A percentile compares a stretch with the other conserved stretches of the same genome.
Conservation (phyloP, 208 protist species). For the Strigomonas galati region DNA sequence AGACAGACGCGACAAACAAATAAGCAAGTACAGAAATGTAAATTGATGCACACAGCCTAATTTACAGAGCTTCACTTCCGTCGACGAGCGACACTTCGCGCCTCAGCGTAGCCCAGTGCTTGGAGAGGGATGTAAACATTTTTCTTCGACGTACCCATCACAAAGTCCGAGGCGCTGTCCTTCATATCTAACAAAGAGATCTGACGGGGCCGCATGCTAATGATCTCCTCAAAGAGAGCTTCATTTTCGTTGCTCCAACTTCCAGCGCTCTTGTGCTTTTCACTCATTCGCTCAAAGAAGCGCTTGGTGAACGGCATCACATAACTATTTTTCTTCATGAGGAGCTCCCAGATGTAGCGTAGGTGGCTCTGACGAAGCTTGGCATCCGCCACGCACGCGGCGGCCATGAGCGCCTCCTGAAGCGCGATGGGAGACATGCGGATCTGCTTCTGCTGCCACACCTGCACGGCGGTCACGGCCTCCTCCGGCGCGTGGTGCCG, state of each 20-base stretch:
- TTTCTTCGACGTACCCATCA: conserved; percentile 67
- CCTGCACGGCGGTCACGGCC: conserved; percentile 29
- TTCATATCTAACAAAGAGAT: conserved; percentile 83
- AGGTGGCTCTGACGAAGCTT: conserved; percentile 29
- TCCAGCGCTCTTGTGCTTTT: neutral
- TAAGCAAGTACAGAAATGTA: neutral
- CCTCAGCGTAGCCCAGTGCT: neutral
- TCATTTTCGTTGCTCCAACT: conserved; percentile 18
- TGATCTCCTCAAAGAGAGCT: conserved; percentile 38
- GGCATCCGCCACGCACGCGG: conserved; percentile 32
- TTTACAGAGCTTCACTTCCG: neutral
- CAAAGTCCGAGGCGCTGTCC: conserved; percentile 83
- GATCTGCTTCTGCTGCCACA: conserved; percentile 30
- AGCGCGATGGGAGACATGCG: conserved; percentile 75
- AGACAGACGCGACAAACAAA: neutral
- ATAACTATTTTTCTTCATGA: conserved; percentile 69
- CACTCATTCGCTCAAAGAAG: conserved; percentile 29
- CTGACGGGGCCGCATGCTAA: conserved; percentile 62
- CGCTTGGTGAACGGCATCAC: conserved; percentile 83
- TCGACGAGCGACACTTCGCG: neutral
- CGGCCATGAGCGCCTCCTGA: conserved; percentile 81
- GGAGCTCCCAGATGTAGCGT: conserved; percentile 40
- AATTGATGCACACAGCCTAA: neutral
- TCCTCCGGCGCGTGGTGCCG: conserved; percentile 67
- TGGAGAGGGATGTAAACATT: conserved; percentile 54